phyloP scores from a whole-genome alignment of 371 early-diverging fungal genomes.

The Entomophthora muscae region DNA sequence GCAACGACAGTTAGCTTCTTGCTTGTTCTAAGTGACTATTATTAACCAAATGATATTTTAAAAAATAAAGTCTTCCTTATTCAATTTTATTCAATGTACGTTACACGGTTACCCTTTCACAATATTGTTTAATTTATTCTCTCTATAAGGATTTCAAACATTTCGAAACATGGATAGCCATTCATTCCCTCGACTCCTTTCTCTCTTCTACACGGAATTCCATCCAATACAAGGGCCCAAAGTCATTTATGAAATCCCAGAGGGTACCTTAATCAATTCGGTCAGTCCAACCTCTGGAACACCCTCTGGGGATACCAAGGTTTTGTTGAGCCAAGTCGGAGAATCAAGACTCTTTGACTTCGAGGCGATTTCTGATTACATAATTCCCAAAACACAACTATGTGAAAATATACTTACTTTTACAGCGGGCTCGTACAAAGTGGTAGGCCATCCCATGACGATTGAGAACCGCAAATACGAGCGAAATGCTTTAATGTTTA shows the following conservation, averaged over 20 bases:
- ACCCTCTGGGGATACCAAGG: background rate
- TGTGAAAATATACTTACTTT: conserved; percentile 63
- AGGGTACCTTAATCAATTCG: conserved; percentile 38
- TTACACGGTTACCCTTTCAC: too few relatives aligned
- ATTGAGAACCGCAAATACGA: conserved; percentile 53
- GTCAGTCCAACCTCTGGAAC: conserved; percentile 10
- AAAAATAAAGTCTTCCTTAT: too few relatives aligned
- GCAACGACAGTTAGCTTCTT: too few relatives aligned
- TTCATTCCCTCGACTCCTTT: conserved; percentile 49
- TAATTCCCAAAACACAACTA: conserved; percentile 68
- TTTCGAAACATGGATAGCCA: background rate
- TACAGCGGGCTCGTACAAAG: conserved; percentile 40
- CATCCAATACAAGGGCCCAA: conserved; percentile 67
- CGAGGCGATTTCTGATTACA: conserved; percentile 68
- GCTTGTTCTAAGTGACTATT: too few relatives aligned
- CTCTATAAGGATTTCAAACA: too few relatives aligned
- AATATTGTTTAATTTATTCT: too few relatives aligned
- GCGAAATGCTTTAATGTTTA: conserved; percentile 72
- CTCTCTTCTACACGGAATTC: conserved; percentile 71
- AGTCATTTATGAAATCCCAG: conserved; percentile 69
- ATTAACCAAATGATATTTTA: too few relatives aligned
- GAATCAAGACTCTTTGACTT: conserved; percentile 46
- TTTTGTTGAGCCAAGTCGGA: background rate
- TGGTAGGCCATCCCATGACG: conserved; percentile 59
- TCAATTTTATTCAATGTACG: too few relatives aligned